Base-by-base conservation (phyloP, 306 rosid genomes). In the Quercus engelmannii region DNA sequence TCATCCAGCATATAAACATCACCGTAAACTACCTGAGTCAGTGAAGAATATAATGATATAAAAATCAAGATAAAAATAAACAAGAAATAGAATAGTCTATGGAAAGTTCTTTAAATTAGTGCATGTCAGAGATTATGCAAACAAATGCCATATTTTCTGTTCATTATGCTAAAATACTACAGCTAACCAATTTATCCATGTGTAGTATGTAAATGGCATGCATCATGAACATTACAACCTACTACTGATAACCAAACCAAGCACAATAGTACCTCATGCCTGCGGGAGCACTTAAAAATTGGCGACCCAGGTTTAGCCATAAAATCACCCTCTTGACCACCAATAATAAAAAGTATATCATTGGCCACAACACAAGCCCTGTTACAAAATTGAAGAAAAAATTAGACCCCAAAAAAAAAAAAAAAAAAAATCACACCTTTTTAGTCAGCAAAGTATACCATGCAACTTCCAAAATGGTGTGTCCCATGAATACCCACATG, bases 301-400 rank as follows among this genome's bases (percentile, higher is more conserved):
- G 99, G 91, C 6, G 97, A 94, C 38, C 97, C 91, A 0, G 99
- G 99, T 80, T 94, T 94, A 56, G 99, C 82, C 97, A 94, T 94
- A 76, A 92, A 94, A 86, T 94, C 99, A 75, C 99, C 99, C 81
- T 94, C 97, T 86, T 94, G 97, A 63, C 99, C 97, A 75, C 97
- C 99, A 13, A 94, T 91, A 46, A 93, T 87, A 69, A 80, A 90
- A 58, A 94, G 93, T 28, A 76, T 82, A 85, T 94, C 92, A 77
- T 85, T 79, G 79, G 54, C 77, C 58, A 81, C 91, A 10, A 91
- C 76, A 55, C 97, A 90, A 52, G 97, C 97, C 93, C 99, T 92
- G 73, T 71, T 56, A 78, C 38, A 78, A 89, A 78, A 82, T 54
- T 58, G 52, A 81, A 15, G 21, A 41, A 46, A 26, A 6, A 6